Evolutionary conservation across 306 rosid species (phyloP), one percentile per base, ranked within the genome.

Genomic region (Vigna hirtella): DNA sequence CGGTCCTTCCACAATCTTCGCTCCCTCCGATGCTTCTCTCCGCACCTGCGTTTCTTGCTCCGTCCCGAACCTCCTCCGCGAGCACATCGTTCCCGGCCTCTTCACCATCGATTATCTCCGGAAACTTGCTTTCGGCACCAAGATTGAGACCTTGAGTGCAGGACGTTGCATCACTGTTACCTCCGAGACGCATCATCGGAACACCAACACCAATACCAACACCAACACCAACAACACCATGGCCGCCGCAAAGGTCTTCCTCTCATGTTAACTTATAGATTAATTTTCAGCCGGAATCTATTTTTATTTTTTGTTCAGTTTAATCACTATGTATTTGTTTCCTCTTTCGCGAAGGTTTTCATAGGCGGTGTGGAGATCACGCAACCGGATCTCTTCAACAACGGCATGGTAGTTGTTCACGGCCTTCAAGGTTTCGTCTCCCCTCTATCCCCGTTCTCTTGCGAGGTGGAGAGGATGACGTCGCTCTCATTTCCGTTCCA

Each of bases 151-250:
- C 6, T 43, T 90, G 83, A 90, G 90, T 67, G 88, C 93, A 1
- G 93, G 96, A 24, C 96, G 91, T 1, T 90, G 96, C 85, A 69
- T 90, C 64, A 90, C 92, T 26, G 64, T 90, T 56, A 90, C 96
- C 12, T 71, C 88, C 36, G 89, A 88, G 38, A 24, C 66, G 28
- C 28, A 82, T 57, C 78, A 71, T 69, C 66, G 9, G 56, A 81
- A 70, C 57, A 66, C 38, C 28, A 80, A 71, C 65, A 64, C 43
- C 2, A 14, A 34, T 3, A 42, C 4, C 51, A 81, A 34, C 13
- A 42, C 4, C 51, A 81, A 34, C 13, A 42, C 13, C 47, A 81
- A 70, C 62, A 62, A 64, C 68, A 30, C 69, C 24, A 36, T 9
- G 13, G 47, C 72, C 24, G 24, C 80, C 22, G 52, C 59, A 8